phyloP scores from a whole-genome alignment of 345 rosid species.

The Mangifera indica region DNA sequence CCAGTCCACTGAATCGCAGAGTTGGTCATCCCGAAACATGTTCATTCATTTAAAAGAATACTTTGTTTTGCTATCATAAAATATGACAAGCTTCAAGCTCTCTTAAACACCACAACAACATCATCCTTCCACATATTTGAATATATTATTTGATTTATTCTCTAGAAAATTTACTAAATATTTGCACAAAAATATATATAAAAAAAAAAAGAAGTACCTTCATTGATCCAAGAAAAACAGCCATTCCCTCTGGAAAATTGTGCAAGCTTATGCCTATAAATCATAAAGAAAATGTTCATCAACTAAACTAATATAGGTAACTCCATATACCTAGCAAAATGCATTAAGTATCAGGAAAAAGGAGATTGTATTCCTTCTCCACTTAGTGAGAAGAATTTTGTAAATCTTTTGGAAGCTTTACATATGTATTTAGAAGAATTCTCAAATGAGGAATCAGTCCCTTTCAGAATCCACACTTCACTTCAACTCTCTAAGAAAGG shows the following conservation, averaged over 20 bases:
- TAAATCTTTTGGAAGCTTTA: too few relatives aligned
- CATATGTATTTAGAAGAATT: too few relatives aligned
- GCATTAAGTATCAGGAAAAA: background rate
- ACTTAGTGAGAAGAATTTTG: background rate
- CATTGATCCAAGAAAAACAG: slow-evolving; percentile 94
- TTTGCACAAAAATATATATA: background rate
- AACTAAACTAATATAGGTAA: slow-evolving; percentile 8
- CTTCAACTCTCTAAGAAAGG: too few relatives aligned
- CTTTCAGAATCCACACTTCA: too few relatives aligned
- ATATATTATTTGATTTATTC: background rate
- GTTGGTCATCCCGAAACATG: background rate
- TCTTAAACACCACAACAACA: background rate
- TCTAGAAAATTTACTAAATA: background rate
- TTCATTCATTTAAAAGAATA: background rate
- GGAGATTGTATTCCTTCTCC: background rate
- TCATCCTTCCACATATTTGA: background rate
- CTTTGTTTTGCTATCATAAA: background rate
- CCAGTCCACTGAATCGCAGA: background rate
- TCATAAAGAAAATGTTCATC: slow-evolving; percentile 13
- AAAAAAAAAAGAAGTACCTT: slow-evolving; percentile 54
- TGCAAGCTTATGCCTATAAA: slow-evolving; percentile 95
- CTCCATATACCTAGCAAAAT: background rate
- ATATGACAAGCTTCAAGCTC: background rate
- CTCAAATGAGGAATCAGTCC: too few relatives aligned
- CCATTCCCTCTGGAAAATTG: slow-evolving; percentile 99